These are phyloP conservation scores for Fusarium camptoceras DNA, from an alignment of 2,329 filamentous ascomycete genomes.

Conservation along the genomic window DNA sequence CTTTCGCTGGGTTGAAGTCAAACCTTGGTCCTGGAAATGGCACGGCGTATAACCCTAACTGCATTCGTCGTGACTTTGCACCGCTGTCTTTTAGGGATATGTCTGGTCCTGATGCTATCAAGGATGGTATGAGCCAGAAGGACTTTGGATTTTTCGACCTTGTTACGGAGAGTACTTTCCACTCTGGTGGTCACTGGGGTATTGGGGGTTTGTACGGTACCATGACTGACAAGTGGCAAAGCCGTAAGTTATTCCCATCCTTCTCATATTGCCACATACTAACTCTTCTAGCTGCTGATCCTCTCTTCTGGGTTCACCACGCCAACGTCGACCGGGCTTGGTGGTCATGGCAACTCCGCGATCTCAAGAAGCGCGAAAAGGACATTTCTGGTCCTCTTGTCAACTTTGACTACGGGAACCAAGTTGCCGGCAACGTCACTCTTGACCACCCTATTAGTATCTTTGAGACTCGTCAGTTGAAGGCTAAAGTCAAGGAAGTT, in stretches of 20 bases:
- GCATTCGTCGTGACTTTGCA: constrained; percentile 27
- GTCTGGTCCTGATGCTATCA: constrained; percentile 25
- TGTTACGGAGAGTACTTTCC: constrained; percentile 41
- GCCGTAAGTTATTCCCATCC: neutral
- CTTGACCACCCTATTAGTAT: constrained; percentile 6
- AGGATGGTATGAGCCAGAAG: constrained; percentile 39
- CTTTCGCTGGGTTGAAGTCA: constrained; percentile 37
- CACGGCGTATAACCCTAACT: constrained; percentile 16
- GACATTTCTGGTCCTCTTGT: constrained; percentile 31
- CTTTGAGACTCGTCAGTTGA: constrained; percentile 11
- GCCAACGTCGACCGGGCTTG: constrained; percentile 47
- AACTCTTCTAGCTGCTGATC: constrained; percentile 32
- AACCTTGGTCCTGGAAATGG: constrained; percentile 26
- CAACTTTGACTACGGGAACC: constrained; percentile 28
- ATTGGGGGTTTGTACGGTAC: constrained; percentile 49
- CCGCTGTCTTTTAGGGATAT: constrained; percentile 27
- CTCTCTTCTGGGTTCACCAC: constrained; percentile 48
- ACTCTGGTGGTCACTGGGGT: constrained; percentile 44
- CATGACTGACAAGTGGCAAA: constrained; percentile 34
- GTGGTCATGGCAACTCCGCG: constrained; percentile 36
- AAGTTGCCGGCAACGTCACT: constrained; percentile 15
- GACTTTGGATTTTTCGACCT: constrained; percentile 34
- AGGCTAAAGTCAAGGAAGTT: constrained; percentile 20
- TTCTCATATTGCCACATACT: neutral
- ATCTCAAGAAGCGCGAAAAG: constrained; percentile 18